These are phyloP conservation scores for Yamadazyma philogaea DNA, from an alignment of 805 yeast species.

Conservation along the genomic window DNA sequence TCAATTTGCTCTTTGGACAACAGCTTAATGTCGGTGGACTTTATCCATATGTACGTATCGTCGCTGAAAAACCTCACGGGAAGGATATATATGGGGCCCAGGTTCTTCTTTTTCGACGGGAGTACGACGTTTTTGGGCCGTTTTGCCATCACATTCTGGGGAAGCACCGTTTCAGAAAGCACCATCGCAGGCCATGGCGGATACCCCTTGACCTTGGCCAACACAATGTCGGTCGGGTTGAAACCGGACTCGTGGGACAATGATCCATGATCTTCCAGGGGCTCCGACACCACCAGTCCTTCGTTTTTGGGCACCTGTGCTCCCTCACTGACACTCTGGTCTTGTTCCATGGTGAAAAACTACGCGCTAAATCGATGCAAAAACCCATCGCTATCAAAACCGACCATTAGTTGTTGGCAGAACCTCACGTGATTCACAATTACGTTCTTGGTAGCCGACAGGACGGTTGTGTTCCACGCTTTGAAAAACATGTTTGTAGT, in stretches of 20 bases:
- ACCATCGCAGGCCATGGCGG: constrained; percentile 93
- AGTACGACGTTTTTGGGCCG: constrained; percentile 43
- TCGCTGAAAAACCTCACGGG: constrained; percentile 73
- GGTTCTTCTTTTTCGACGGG: constrained; percentile 21
- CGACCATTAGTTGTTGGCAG: neutral
- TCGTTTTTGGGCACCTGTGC: neutral
- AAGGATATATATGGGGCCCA: constrained; percentile 16
- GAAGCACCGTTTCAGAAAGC: constrained; percentile 57
- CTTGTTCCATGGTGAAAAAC: neutral
- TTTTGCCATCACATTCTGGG: constrained; percentile 49
- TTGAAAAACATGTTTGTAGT: constrained; percentile 2
- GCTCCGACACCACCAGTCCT: neutral
- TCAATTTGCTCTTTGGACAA: constrained; percentile 44
- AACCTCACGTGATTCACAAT: constrained; percentile 3
- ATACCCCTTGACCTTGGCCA: constrained; percentile 82
- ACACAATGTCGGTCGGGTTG: constrained; percentile 25
- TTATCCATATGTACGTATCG: constrained; percentile 70
- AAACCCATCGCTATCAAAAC: constrained; percentile 3
- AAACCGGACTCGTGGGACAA: neutral
- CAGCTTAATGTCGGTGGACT: constrained; percentile 46
- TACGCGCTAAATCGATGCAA: constrained; percentile 4
- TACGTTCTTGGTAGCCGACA: neutral
- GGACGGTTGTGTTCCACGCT: neutral
- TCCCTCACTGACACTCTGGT: neutral
- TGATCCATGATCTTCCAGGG: neutral